Conservation (phyloP, 2,329 filamentous ascomycete genomes). For the Thielaviopsis punctulata region DNA sequence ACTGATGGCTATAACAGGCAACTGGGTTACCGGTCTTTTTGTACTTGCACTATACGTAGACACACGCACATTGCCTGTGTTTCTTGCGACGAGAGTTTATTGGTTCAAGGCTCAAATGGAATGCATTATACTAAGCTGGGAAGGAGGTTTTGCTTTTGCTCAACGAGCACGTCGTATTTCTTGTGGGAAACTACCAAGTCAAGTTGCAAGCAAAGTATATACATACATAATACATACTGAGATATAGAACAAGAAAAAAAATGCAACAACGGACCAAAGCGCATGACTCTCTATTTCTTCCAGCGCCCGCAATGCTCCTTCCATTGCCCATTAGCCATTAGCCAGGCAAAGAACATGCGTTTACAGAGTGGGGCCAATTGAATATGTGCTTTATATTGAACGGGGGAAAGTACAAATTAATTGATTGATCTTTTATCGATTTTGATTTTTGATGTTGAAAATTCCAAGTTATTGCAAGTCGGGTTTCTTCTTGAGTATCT, state of each 20-base stretch:
- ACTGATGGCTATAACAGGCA: neutral
- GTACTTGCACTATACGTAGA: neutral
- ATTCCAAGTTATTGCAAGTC: too few relatives aligned
- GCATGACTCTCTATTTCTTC: slow-evolving; percentile 5
- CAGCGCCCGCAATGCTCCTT: slow-evolving; percentile 9
- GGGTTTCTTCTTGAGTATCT: too few relatives aligned
- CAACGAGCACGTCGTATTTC: neutral
- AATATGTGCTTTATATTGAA: too few relatives aligned
- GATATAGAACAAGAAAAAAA: neutral
- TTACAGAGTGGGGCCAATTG: neutral
- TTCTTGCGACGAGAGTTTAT: too few relatives aligned
- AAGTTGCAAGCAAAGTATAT: neutral
- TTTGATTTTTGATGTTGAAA: too few relatives aligned
- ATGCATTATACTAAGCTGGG: neutral
- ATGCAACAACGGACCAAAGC: neutral
- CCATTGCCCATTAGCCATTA: slow-evolving; percentile 1
- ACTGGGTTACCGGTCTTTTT: neutral
- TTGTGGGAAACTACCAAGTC: neutral
- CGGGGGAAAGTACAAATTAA: too few relatives aligned
- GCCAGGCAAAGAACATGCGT: neutral
- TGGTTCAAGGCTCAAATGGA: neutral
- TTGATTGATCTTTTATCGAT: too few relatives aligned
- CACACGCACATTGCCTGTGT: neutral
- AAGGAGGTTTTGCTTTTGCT: neutral
- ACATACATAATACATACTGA: too few relatives aligned